phyloP scores from a whole-genome alignment of 2,329 filamentous ascomycete species.

The Penicillium occitanis region DNA sequence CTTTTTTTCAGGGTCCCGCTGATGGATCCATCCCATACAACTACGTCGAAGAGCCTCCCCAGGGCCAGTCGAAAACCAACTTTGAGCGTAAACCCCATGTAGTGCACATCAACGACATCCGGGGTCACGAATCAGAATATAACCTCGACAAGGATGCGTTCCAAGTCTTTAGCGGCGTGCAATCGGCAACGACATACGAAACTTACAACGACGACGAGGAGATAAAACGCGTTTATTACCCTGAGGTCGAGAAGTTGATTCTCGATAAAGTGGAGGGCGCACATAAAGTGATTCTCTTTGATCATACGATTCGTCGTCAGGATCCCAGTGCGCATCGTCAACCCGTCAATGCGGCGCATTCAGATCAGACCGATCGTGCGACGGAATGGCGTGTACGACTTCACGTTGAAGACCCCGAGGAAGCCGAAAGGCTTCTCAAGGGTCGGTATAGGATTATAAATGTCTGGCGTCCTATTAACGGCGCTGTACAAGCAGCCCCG shows the following conservation, averaged over 20 bases:
- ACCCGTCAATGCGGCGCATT: constrained; percentile 73
- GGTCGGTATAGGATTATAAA: constrained; percentile 81
- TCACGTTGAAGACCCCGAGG: constrained; percentile 61
- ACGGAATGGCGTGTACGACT: constrained; percentile 65
- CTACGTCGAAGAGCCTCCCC: constrained; percentile 64
- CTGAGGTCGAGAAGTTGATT: constrained; percentile 74
- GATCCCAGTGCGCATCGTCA: constrained; percentile 58
- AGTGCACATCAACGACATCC: constrained; percentile 69
- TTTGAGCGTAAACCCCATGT: constrained; percentile 53
- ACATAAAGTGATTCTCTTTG: constrained; percentile 71
- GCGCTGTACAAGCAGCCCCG: constrained; percentile 57
- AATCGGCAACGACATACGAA: constrained; percentile 55
- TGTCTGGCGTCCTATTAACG: constrained; percentile 72
- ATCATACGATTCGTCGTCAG: constrained; percentile 80
- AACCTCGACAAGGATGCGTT: constrained; percentile 74
- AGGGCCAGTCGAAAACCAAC: constrained; percentile 65
- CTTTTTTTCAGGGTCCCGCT: constrained; percentile 63
- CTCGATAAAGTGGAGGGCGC: constrained; percentile 66
- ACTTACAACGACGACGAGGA: constrained; percentile 66
- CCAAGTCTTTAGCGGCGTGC: constrained; percentile 59
- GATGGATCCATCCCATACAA: constrained; percentile 64
- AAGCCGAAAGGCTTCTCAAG: constrained; percentile 65
- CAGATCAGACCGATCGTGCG: constrained; percentile 74
- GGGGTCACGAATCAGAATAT: constrained; percentile 66
- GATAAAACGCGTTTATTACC: constrained; percentile 74